phyloP scores from a whole-genome alignment of 2,329 filamentous ascomycete genomes.

The Emydomyces testavorans region DNA sequence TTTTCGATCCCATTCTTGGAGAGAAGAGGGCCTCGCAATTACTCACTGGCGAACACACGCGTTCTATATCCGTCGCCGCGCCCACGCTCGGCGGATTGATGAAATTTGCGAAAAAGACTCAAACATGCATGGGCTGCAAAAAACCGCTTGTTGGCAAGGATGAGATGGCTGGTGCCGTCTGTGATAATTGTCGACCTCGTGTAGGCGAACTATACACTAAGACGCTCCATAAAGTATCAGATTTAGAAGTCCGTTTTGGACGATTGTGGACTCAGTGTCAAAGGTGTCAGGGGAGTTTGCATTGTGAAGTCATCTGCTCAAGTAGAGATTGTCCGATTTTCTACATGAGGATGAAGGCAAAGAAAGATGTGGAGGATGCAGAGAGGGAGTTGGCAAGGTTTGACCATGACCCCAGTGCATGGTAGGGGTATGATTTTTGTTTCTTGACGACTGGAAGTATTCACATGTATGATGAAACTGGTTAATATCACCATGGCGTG shows the following conservation, averaged over 20 bases:
- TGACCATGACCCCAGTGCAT: constrained; percentile 69
- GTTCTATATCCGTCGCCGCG: constrained; percentile 84
- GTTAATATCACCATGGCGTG: no score
- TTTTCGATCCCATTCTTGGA: constrained; percentile 94
- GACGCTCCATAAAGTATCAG: constrained; percentile 74
- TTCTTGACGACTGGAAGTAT: neutral
- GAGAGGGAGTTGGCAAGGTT: constrained; percentile 84
- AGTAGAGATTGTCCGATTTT: constrained; percentile 97
- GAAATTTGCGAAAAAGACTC: constrained; percentile 97
- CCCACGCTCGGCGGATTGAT: constrained; percentile 87
- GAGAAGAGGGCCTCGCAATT: constrained; percentile 81
- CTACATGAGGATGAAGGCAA: constrained; percentile 99
- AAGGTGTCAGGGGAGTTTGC: constrained; percentile 92
- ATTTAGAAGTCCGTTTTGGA: constrained; percentile 85
- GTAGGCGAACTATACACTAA: constrained; percentile 90
- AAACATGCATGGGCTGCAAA: constrained; percentile 98
- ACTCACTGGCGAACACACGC: constrained; percentile 84
- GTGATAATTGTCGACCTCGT: constrained; percentile 69
- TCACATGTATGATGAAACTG: neutral
- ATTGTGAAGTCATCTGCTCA: constrained; percentile 95
- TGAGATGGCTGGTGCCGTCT: constrained; percentile 77
- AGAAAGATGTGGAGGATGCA: constrained; percentile 94
- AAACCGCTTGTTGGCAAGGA: constrained; percentile 74
- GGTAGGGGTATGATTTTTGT: constrained; percentile 32
- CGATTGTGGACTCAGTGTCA: constrained; percentile 97